These are phyloP conservation scores for Solanum tacnaense DNA, from an alignment of 257 asterid species.

Conservation along the genomic window DNA sequence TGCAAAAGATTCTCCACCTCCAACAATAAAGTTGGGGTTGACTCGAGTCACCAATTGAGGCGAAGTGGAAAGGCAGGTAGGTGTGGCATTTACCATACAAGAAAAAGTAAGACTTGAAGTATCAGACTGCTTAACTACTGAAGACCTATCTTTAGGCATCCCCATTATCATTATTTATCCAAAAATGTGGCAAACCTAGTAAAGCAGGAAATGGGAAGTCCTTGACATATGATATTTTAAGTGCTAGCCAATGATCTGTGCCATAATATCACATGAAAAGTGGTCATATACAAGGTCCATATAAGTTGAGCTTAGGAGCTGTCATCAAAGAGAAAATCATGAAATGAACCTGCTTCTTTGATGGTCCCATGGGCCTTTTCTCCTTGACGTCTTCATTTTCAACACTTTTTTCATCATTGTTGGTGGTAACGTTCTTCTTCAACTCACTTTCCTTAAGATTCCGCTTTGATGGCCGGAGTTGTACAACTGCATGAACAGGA, in stretches of 20 bases:
- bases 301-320: neutral
- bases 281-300: neutral
- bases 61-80: neutral
- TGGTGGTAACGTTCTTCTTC: slow-evolving; percentile 17
- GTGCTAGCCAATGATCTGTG: neutral
- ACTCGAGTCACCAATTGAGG: neutral
- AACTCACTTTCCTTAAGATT: slow-evolving; percentile 30
- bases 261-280: neutral
- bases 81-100: neutral
- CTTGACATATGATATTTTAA: neutral
- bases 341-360: slow-evolving; percentile 44
- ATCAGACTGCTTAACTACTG: neutral
- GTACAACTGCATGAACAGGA: slow-evolving; percentile 72
- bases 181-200: neutral
- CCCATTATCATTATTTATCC: neutral
- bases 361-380: slow-evolving; percentile 26
- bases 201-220: neutral
- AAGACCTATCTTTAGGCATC: neutral
- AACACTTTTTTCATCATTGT: slow-evolving; percentile 23
- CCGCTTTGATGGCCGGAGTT: slow-evolving; percentile 70
- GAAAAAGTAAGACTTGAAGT: neutral
- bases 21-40: neutral
- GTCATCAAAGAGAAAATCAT: neutral
- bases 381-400: slow-evolving; percentile 33
- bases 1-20: neutral